phyloP scores from a whole-genome alignment of 306 rosid genomes.

The Sophora flavescens region DNA sequence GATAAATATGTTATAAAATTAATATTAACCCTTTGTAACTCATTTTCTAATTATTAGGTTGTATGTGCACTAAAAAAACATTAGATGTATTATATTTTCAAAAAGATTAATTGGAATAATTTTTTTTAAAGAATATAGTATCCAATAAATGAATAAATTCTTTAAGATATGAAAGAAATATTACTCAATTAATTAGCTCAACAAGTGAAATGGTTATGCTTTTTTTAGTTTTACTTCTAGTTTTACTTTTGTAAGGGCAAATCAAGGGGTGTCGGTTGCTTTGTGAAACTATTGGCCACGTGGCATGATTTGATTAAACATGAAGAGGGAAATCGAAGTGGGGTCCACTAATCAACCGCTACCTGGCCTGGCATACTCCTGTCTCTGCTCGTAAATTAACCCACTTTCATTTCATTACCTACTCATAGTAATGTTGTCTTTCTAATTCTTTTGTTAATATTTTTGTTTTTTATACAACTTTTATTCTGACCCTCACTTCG shows the following conservation, averaged over 20 bases:
- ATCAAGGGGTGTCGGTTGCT: conserved; percentile 55
- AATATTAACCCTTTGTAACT: no score
- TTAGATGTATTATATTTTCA: no score
- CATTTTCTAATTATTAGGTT: no score
- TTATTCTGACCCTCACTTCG: background rate
- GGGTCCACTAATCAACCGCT: conserved; percentile 41
- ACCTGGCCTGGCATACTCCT: background rate
- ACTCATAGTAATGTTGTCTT: background rate
- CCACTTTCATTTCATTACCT: conserved; percentile 1
- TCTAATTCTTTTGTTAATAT: background rate
- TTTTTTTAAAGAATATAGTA: no score
- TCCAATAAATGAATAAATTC: no score
- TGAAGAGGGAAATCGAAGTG: background rate
- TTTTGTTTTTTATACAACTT: background rate
- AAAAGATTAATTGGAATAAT: no score
- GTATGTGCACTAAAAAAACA: no score
- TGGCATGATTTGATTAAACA: conserved; percentile 28
- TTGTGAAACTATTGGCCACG: conserved; percentile 20
- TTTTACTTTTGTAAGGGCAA: background rate
- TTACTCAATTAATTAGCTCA: background rate
- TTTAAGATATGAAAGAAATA: no score
- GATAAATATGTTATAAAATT: no score
- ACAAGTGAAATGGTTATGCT: background rate
- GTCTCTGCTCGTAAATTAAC: background rate
- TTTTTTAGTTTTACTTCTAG: background rate